Conservation (phyloP, 345 rosid species). For the Euphorbia peplus region DNA sequence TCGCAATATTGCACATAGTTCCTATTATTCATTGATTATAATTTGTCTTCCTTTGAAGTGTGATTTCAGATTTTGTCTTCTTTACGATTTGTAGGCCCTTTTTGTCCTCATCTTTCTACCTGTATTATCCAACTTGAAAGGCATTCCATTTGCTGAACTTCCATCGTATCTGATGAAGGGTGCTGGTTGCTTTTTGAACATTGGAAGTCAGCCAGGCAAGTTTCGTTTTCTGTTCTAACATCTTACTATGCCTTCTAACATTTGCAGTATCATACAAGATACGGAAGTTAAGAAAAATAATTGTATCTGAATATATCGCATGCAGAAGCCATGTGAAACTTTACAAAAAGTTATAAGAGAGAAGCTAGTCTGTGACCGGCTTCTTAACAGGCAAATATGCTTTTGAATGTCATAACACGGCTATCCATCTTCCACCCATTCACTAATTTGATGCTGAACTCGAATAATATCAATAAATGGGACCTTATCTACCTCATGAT, state of each 20-base stretch:
- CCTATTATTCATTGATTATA: no score
- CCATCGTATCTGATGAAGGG: constrained; percentile 69
- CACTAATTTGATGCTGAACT: neutral
- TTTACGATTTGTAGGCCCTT: constrained; percentile 57
- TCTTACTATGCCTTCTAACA: neutral
- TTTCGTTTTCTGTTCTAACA: neutral
- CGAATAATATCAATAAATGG: neutral
- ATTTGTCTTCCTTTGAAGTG: constrained; percentile 6
- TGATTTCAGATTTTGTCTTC: neutral
- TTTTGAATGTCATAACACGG: constrained; percentile 1
- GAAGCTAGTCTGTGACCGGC: neutral
- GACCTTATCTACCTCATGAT: neutral
- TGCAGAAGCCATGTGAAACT: neutral
- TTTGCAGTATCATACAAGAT: neutral
- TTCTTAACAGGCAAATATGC: neutral
- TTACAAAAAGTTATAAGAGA: neutral
- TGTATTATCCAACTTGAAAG: constrained; percentile 74
- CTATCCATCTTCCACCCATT: neutral
- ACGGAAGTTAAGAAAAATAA: neutral
- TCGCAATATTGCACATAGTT: neutral
- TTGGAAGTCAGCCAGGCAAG: constrained; percentile 58
- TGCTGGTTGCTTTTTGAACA: constrained; percentile 74
- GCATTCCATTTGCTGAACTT: constrained; percentile 66
- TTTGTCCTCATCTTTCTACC: constrained; percentile 74
- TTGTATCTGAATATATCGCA: neutral